Base-by-base conservation (phyloP, 768 basidiomycete genomes). In the Boletus reticuloceps region DNA sequence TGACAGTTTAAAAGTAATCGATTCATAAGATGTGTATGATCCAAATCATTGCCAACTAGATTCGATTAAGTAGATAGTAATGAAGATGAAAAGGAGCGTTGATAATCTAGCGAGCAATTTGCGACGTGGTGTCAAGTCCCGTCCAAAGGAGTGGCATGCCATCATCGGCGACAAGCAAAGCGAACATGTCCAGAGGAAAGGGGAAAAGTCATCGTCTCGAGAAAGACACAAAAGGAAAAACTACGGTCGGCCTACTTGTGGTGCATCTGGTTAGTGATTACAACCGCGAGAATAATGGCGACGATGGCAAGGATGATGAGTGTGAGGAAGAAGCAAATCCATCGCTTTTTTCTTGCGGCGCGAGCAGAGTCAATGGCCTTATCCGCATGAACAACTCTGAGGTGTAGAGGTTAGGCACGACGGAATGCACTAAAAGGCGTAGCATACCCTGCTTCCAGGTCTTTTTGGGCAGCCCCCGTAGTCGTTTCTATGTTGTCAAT, bases 341-440 rank as follows among this genome's bases (percentile, higher is more conserved):
- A 97, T 65, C 94, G 86, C 82, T 96, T 98, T 74, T 88, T 92
- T 56, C 96, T 86, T 20, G 96, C 96, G 32, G 88, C 82, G 31
- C 89, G 82, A 20, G 96, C 96, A 37, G 89, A 92, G 37, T 74
- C 77, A 50, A 98, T 89, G 8, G 95, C 96, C 65, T 89, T 90
- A 45, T 89, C 84, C 1, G 93, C 91, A 69, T 97, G 89, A 58
- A 80, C 77, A 49, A 93, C 73, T 56, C 94, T 97, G 63, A 7
- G 39, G 41, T 16, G 34, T 32, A 46, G 12, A 43, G 0, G 25
- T 56, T 61, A 55, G 60, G 50, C 16, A 48, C 12, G 13, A 17
- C 34, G 17, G 6, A 3, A 6, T 25, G 10, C 9, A 47, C 9
- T n/a, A 8, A 31, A 11, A 45, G 39, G 42, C 39, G 20, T 20